These are phyloP conservation scores for Pythium folliculosum DNA, from an alignment of 352 stramenopile genomes.

Conservation along the genomic window DNA sequence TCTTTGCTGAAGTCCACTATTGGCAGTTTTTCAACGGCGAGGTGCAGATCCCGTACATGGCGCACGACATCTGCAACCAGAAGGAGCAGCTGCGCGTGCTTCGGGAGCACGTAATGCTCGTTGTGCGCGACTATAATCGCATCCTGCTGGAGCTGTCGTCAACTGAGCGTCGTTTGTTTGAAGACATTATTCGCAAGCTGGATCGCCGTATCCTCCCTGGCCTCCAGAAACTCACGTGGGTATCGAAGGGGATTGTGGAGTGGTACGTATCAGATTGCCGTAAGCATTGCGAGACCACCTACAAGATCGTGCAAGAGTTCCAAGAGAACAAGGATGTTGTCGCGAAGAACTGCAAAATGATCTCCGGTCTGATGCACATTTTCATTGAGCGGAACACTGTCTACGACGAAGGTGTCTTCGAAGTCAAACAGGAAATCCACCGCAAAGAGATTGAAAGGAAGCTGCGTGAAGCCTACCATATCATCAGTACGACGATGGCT, in stretches of 20 bases:
- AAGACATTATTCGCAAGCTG: slow-evolving; percentile 94
- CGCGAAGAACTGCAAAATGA: slow-evolving; percentile 88
- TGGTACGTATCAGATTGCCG: slow-evolving; percentile 92
- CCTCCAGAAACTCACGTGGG: slow-evolving; percentile 93
- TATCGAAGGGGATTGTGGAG: slow-evolving; percentile 91
- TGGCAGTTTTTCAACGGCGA: slow-evolving; percentile 93
- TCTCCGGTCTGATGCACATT: slow-evolving; percentile 87
- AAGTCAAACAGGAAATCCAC: slow-evolving; percentile 90
- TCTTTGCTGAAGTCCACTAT: slow-evolving; percentile 93
- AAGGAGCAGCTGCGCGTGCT: slow-evolving; percentile 91
- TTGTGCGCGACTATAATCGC: slow-evolving; percentile 95
- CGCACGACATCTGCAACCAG: slow-evolving; percentile 95
- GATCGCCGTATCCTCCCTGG: slow-evolving; percentile 92
- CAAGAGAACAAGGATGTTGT: slow-evolving; percentile 90
- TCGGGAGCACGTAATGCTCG: slow-evolving; percentile 93
- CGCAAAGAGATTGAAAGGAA: slow-evolving; percentile 82
- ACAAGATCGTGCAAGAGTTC: slow-evolving; percentile 89
- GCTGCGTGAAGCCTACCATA: slow-evolving; percentile 74
- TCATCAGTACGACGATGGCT: slow-evolving; percentile 88
- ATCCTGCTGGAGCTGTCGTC: slow-evolving; percentile 91
- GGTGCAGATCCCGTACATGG: slow-evolving; percentile 94
- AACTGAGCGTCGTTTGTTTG: slow-evolving; percentile 92
- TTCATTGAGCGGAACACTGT: slow-evolving; percentile 93
- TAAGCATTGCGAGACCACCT: slow-evolving; percentile 87
- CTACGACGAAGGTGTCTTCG: slow-evolving; percentile 93